Evolutionary conservation across 1,284 basidiomycete genomes (phyloP), one percentile per base, ranked within the genome.

Genomic region (Ganoderma sp.): DNA sequence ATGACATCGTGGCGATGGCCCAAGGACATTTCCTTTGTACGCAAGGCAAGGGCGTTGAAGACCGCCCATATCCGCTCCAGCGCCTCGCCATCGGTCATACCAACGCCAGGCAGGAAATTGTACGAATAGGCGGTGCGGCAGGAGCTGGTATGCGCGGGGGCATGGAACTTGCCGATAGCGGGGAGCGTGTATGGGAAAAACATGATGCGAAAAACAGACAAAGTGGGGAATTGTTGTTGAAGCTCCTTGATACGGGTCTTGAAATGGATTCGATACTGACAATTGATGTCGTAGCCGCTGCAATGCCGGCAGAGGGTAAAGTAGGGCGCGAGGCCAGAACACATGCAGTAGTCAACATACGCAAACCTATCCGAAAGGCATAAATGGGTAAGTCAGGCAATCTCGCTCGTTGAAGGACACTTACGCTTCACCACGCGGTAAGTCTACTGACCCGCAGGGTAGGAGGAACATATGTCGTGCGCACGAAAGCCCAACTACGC

Each of bases 231-330:
- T 6, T 48, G 17, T 19, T 48, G 7, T 0, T 52, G 61, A 12
- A 63, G 14, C 2, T 25, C 39, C 34, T 10, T 22, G 28, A 68
- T 43, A 25, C 66, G 66, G 1, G 10, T 8, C 0, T 28, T 17
- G 39, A 64, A 48, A 9, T 67, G 45, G n/a, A 42, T 60, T 48
- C 39, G 17, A 25, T 68, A 68, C 25, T 68, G 63, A n/a, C 67
- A 68, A 10, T 68, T 65, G 52, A 68, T 59, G 42, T 68, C 67
- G 43, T 68, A 68, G 1, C 63, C 63, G n/a, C 41, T 10, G 19
- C 17, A 17, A 28, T 56, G 54, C 4, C 54, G 12, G 0, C 17
- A 15, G 22, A 56, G 54, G 17, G 12, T 17, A 2, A 56, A 6
- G 12, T 34, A 56, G 17, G 54, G 54, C 0, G 14, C 12, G 8